phyloP scores from a whole-genome alignment of 345 rosid species.

The Salix dunnii region DNA sequence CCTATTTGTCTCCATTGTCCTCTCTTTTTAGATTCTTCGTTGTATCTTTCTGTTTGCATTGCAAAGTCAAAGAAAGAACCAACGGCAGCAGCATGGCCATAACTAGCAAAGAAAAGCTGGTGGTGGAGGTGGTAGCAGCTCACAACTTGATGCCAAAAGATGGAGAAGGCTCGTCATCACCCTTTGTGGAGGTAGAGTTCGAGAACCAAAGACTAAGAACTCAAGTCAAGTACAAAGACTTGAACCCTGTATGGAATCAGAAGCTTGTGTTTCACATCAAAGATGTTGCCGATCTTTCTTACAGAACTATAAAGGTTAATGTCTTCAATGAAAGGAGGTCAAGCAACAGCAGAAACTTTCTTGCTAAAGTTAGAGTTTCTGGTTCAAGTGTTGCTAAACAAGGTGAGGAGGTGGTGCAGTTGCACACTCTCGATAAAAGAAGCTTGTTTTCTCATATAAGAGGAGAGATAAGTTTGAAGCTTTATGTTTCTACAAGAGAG shows the following conservation, averaged over 20 bases:
- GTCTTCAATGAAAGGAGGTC: constrained; percentile 64
- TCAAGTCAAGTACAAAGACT: constrained; percentile 51
- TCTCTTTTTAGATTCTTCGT: neutral
- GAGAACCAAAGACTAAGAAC: constrained; percentile 58
- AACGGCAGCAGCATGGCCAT: constrained; percentile 14
- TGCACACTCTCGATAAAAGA: constrained; percentile 61
- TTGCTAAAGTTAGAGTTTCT: constrained; percentile 58
- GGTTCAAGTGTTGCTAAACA: constrained; percentile 45
- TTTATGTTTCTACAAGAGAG: constrained; percentile 38
- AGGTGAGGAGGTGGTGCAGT: constrained; percentile 44
- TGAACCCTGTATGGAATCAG: constrained; percentile 80
- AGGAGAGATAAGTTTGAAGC: constrained; percentile 61
- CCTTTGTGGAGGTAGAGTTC: constrained; percentile 68
- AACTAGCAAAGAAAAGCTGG: constrained; percentile 49
- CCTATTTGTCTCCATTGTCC: neutral
- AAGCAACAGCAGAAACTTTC: constrained; percentile 48
- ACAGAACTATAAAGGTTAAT: constrained; percentile 47
- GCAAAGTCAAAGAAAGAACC: neutral
- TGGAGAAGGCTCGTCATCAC: constrained; percentile 70
- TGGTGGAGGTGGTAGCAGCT: constrained; percentile 64
- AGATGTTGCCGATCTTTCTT: constrained; percentile 49
- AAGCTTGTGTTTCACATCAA: constrained; percentile 53
- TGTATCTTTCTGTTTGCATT: neutral
- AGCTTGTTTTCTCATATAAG: constrained; percentile 64
- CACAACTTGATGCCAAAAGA: constrained; percentile 81